A percentile compares a stretch with the other conserved stretches of the same genome.
Conservation (phyloP, 176 grass and related monocot genomes). For the Elymus sibiricus region DNA sequence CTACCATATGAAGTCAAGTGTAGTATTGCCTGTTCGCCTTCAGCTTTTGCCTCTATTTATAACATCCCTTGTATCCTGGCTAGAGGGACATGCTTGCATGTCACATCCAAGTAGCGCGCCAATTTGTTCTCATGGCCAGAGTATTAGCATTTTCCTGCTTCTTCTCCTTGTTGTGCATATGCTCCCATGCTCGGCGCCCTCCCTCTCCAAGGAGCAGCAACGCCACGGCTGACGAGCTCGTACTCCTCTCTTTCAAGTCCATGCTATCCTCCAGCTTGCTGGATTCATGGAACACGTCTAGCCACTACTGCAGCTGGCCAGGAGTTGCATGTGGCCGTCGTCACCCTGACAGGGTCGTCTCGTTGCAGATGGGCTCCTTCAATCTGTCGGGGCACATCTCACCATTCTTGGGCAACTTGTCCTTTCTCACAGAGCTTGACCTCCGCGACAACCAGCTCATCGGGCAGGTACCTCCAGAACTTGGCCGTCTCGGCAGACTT, state of each 20-base stretch:
- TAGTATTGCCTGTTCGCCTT: neutral
- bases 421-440: conserved; percentile 22
- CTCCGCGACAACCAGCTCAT: conserved; percentile 9
- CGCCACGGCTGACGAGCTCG: neutral
- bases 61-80: neutral
- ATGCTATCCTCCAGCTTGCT: neutral
- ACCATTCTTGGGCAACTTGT: conserved; percentile 33
- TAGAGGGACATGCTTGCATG: neutral
- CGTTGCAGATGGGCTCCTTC: neutral
- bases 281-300: conserved; percentile 10
- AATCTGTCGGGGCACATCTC: conserved; percentile 23
- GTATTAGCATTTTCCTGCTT: neutral
- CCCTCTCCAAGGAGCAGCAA: neutral
- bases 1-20: neutral
- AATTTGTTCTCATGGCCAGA: neutral
- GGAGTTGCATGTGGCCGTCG: conserved; percentile 22
- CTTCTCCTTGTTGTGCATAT: neutral
- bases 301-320: conserved; percentile 23
- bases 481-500: conserved; percentile 16
- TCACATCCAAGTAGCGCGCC: neutral
- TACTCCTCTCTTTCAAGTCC: conserved; percentile 4
- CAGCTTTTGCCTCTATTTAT: neutral
- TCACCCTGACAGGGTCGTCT: conserved; percentile 8
- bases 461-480: conserved; percentile 24
- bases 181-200: neutral